Percentiles rank a stretch among this genome's conserved stretches.
phyloP scores from a whole-genome alignment of 2,329 filamentous ascomycete species.

The Hansfordia pulvinata region DNA sequence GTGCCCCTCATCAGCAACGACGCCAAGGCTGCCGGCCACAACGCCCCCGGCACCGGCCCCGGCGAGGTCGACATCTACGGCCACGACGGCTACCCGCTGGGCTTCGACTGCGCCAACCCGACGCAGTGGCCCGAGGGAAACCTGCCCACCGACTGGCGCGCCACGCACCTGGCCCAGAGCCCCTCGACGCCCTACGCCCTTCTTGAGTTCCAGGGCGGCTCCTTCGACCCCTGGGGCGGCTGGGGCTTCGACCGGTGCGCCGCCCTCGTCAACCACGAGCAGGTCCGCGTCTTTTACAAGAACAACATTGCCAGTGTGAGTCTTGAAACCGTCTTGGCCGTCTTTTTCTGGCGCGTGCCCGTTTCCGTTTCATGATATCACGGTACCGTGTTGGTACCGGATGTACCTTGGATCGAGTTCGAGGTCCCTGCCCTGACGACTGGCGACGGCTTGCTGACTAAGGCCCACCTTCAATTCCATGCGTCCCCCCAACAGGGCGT shows the following conservation, averaged over 20 bases:
- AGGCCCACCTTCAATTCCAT: no score
- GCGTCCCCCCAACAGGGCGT: no score
- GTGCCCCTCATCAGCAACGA: slow-evolving; percentile 70
- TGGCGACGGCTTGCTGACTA: no score
- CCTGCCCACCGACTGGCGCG: slow-evolving; percentile 42
- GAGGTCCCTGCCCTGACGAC: no score
- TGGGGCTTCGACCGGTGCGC: slow-evolving; percentile 55
- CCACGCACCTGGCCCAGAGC: slow-evolving; percentile 43
- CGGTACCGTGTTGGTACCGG: no score
- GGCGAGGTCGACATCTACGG: slow-evolving; percentile 24
- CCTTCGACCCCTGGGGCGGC: slow-evolving; percentile 65
- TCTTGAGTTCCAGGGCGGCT: slow-evolving; percentile 51
- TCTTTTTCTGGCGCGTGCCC: no score
- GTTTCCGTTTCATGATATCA: no score
- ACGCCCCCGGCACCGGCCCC: slow-evolving; percentile 46
- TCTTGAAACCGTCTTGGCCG: no score
- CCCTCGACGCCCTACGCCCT: slow-evolving; percentile 45
- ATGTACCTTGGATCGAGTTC: no score
- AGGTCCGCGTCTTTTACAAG: slow-evolving; percentile 69
- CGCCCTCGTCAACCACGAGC: slow-evolving; percentile 55
- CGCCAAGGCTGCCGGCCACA: slow-evolving; percentile 42
- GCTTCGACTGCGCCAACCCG: slow-evolving; percentile 30
- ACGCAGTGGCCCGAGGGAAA: slow-evolving; percentile 41
- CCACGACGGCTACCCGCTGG: slow-evolving; percentile 27
- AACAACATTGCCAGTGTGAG: slow-evolving; percentile 54